Base-by-base conservation (phyloP, 176 grass and related monocot genomes). In the Areca catechu region DNA sequence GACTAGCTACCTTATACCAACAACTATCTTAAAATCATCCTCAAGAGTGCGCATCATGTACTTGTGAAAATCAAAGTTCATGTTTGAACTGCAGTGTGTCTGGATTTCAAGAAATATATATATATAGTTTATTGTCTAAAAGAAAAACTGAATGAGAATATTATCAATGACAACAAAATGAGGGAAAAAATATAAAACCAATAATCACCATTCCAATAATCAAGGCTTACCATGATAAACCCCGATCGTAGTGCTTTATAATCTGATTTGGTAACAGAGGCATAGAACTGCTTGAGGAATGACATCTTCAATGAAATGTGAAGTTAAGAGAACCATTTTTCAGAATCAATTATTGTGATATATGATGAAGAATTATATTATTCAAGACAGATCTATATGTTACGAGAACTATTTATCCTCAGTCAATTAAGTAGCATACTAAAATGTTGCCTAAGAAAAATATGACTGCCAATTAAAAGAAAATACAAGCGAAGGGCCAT, bases 21-120 rank as follows among this genome's bases (percentile, higher is more conserved):
- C 87, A 66, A 98, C 81, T 62, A 70, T 74, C 68, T 98, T 98
- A 48, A 88, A 98, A 84, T 92, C 93, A 76, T 97, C 87, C 73
- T 97, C 87, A 53, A 91, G 49, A 20, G 93, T 82, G 17, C 81
- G 80, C 22, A 84, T 91, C 37, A 97, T 97, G 58, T 91, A 91
- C 66, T 82, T 97, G 5, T 64, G 78, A 48, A 97, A 97, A 57
- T 97, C 74, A 72, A 97, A 97, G 50, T 67, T 91, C 2, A 1
- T 12, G 34, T 43, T 43, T 43, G 34, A 43, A 43, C 34, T 10
- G 34, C 34, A 43, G 34, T 43, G 34, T 43, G 10, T 43, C 34
- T 43, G 34, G 34, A 43, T 43, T 30, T 43, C 34, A 43, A 43
- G 10, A 7, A 43, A 43, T 43, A 43, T 43, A 43, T 43, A 43